These are phyloP conservation scores for Stagonosporopsis chrysanthemi DNA, from an alignment of 2,329 filamentous ascomycete species.

Conservation along the genomic window DNA sequence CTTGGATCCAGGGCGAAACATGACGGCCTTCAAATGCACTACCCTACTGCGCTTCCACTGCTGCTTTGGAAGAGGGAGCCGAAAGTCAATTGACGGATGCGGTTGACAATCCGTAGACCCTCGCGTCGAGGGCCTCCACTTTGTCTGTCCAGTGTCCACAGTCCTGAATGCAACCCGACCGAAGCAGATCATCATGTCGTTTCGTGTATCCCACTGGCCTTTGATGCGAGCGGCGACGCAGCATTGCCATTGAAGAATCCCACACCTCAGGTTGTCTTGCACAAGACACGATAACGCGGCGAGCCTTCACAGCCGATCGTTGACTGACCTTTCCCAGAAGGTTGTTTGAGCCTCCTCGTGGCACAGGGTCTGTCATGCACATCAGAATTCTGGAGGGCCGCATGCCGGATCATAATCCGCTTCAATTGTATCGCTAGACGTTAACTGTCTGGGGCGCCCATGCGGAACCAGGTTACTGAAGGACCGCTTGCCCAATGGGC, in stretches of 20 bases:
- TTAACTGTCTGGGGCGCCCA: conserved; percentile 31
- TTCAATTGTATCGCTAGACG: conserved; percentile 24
- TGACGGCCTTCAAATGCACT: conserved; percentile 22
- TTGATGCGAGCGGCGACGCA: background rate
- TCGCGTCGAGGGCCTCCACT: background rate
- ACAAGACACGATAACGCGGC: background rate
- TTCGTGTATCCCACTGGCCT: background rate
- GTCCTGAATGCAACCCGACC: background rate
- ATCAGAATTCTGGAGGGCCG: conserved; percentile 5
- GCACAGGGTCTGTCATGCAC: conserved; percentile 19
- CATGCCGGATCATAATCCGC: conserved; percentile 21
- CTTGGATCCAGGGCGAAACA: conserved; percentile 32
- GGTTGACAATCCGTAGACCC: background rate
- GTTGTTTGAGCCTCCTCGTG: conserved; percentile 10
- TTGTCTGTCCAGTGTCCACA: background rate
- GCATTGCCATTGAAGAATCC: background rate
- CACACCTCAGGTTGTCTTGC: background rate
- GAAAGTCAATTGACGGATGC: background rate
- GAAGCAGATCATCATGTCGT: background rate
- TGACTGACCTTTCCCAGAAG: background rate
- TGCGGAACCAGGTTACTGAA: conserved; percentile 24
- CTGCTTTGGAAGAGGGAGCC: conserved; percentile 9
- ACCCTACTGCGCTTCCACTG: conserved; percentile 2
- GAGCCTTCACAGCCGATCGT: background rate
- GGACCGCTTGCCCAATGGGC: conserved; percentile 19